Conservation (phyloP, 192 early-diverging fungal species). For the Backusella morwellensis region DNA sequence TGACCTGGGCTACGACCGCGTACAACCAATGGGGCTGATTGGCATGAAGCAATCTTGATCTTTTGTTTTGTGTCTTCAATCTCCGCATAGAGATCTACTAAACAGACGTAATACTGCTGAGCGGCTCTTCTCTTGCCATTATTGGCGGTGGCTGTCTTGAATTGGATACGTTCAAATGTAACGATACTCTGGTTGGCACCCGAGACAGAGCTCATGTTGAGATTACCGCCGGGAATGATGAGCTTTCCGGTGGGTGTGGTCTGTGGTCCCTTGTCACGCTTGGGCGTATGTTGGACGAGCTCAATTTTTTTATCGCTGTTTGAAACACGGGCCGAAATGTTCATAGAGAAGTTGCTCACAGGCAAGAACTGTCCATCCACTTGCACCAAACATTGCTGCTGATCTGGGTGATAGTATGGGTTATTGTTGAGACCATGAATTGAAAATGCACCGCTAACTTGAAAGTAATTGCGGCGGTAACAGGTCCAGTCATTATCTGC, state of each 20-base stretch:
- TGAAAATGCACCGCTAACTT: conserved; percentile 66
- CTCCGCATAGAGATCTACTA: conserved; percentile 77
- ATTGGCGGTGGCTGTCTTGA: conserved; percentile 95
- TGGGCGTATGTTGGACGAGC: conserved; percentile 86
- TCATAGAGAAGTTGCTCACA: conserved; percentile 70
- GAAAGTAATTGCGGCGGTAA: conserved; percentile 93
- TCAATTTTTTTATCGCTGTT: conserved; percentile 77
- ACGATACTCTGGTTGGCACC: conserved; percentile 41
- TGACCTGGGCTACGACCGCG: conserved; percentile 93
- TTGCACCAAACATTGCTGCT: conserved; percentile 65
- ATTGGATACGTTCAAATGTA: conserved; percentile 93
- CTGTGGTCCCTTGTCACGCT: conserved; percentile 95
- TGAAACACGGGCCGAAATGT: conserved; percentile 72
- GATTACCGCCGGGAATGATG: conserved; percentile 58
- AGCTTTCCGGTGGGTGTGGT: conserved; percentile 61
- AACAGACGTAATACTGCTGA: conserved; percentile 92
- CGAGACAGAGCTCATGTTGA: conserved; percentile 42
- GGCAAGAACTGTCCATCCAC: conserved; percentile 50
- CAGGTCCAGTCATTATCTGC: conserved; percentile 91
- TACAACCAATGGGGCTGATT: conserved; percentile 86
- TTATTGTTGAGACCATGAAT: conserved; percentile 33
- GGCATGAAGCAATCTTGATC: conserved; percentile 61
- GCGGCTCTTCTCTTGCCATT: conserved; percentile 91
- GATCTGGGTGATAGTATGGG: conserved; percentile 36
- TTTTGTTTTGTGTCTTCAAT: conserved; percentile 52